These are phyloP conservation scores for Knoxia roxburghii DNA, from an alignment of 257 asterid genomes.

Conservation along the genomic window DNA sequence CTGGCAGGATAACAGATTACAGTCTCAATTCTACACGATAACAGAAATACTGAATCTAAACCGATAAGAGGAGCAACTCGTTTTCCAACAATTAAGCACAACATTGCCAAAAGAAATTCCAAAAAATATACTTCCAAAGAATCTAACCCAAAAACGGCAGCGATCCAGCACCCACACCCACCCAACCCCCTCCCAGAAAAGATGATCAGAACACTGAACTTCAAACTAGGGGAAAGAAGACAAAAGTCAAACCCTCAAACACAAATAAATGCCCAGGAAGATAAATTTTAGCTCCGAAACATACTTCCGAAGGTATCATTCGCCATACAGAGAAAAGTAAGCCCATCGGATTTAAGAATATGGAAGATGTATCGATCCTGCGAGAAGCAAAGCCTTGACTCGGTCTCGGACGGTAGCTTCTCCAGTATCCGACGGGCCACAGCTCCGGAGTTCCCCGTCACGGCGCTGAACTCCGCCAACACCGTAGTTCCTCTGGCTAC, in stretches of 20 bases:
- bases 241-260: constrained; percentile 1
- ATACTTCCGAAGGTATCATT: constrained; percentile 89
- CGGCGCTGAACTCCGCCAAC: constrained; percentile 97
- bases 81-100: not conserved
- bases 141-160: not conserved
- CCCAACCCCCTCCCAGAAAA: not conserved
- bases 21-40: not conserved
- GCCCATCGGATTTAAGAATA: constrained; percentile 80
- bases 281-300: not conserved
- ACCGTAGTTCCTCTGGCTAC: constrained; percentile 96
- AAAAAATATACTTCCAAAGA: not conserved
- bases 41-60: not conserved
- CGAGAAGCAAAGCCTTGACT: constrained; percentile 87
- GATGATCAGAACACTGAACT: not conserved
- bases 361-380: constrained; percentile 97
- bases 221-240: not conserved
- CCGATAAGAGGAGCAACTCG: not conserved
- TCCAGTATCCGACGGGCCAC: constrained; percentile 88
- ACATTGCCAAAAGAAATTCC: not conserved
- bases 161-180: not conserved
- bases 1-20: not conserved
- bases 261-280: not conserved
- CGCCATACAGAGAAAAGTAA: constrained; percentile 96
- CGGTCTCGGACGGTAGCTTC: constrained; percentile 65
- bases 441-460: constrained; percentile 89